These are phyloP conservation scores for Penicillium sclerotiorum DNA, from an alignment of 2,329 filamentous ascomycete species.

Conservation along the genomic window DNA sequence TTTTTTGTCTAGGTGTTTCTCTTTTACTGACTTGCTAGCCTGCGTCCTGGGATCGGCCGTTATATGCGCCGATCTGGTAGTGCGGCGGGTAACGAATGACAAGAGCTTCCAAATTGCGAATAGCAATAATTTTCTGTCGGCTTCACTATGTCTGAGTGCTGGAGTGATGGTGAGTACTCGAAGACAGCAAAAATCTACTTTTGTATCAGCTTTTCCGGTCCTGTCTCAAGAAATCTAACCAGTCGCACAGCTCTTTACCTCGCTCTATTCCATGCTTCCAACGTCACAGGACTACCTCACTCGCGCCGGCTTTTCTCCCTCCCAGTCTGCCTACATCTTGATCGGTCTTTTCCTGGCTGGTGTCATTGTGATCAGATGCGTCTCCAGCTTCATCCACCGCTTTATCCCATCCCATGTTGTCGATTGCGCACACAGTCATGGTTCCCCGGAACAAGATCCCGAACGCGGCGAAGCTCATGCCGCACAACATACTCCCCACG, in stretches of 20 bases:
- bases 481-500: constrained; percentile 22
- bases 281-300: constrained; percentile 78
- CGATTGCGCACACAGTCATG: constrained; percentile 52
- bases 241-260: constrained; percentile 74
- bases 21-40: constrained; percentile 35
- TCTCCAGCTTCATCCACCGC: constrained; percentile 49
- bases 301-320: constrained; percentile 67
- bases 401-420: constrained; percentile 54
- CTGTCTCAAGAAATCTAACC: neutral
- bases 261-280: constrained; percentile 90
- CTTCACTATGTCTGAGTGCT: constrained; percentile 88
- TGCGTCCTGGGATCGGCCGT: constrained; percentile 74
- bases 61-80: constrained; percentile 80
- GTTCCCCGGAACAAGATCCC: constrained; percentile 35
- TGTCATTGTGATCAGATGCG: constrained; percentile 48
- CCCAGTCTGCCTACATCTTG: constrained; percentile 59
- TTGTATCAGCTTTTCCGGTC: neutral
- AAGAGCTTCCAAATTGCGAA: constrained; percentile 83
- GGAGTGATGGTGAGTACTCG: constrained; percentile 79
- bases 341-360: constrained; percentile 53
- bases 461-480: constrained; percentile 32
- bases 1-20: constrained; percentile 1
- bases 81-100: constrained; percentile 72
- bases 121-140: constrained; percentile 83
- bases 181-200: neutral